Conservation (phyloP, 2,329 filamentous ascomycete species). For the Colletotrichum melonis region DNA sequence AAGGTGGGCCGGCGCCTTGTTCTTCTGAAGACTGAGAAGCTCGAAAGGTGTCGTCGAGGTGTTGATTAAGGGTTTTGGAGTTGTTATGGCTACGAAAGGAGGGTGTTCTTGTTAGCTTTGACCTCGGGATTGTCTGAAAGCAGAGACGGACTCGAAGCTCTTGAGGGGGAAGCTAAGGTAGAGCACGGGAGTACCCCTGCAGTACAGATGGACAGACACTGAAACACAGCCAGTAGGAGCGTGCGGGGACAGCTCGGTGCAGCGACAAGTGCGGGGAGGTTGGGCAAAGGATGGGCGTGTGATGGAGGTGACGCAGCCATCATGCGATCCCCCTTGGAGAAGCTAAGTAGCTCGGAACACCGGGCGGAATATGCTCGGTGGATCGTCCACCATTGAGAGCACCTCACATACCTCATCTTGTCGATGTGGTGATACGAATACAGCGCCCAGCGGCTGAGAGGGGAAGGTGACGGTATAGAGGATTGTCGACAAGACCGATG, state of each 20-base stretch:
- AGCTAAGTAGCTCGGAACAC: constrained; percentile 9
- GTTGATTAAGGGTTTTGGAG: constrained; percentile 22
- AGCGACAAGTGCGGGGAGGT: constrained; percentile 31
- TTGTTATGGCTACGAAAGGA: constrained; percentile 6
- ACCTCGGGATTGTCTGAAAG: constrained; percentile 16
- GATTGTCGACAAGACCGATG: background rate
- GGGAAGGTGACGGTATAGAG: constrained; percentile 4
- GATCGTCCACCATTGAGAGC: constrained; percentile 12
- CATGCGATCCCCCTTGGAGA: constrained; percentile 29
- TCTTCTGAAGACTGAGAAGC: constrained; percentile 14
- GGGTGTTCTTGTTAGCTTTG: constrained; percentile 29
- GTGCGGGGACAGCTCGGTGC: constrained; percentile 30
- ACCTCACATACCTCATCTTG: constrained; percentile 32
- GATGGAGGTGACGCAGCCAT: constrained; percentile 34
- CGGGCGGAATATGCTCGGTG: background rate
- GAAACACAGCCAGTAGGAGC: constrained; percentile 35
- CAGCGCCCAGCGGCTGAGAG: background rate
- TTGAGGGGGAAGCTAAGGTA: constrained; percentile 30
- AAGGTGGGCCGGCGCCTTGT: background rate
- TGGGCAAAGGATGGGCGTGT: constrained; percentile 30
- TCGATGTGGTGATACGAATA: constrained; percentile 17
- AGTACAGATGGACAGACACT: constrained; percentile 17
- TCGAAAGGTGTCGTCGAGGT: constrained; percentile 27
- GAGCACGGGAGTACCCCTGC: constrained; percentile 35
- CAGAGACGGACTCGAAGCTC: constrained; percentile 33